Evolutionary conservation across 345 rosid genomes (phyloP), one percentile per base, ranked within the genome.

Genomic region (Corchorus capsularis): DNA sequence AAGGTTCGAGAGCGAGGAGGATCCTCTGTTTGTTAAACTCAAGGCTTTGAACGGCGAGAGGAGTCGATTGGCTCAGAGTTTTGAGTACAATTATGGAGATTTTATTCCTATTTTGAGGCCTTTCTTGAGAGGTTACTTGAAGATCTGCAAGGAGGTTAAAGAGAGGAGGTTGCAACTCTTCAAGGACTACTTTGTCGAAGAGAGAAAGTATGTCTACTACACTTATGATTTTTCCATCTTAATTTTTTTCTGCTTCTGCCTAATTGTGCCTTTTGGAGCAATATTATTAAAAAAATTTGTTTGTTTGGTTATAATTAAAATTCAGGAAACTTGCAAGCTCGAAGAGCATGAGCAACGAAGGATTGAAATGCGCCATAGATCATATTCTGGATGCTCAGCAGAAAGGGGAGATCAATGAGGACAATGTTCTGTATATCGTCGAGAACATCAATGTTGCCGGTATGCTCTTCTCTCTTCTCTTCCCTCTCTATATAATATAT

Each of bases 381-480:
- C 98, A 96, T 50, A 92, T 96, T 8, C 75, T 96, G 71, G 99
- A 96, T 14, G 97, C 99, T 39, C 89, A 93, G 45, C 83, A 90
- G 35, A 93, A 91, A 77, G 98, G 98, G 37, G 99, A 96, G 79
- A 96, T 96, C 83, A 96, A 87, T 2, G 99, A 96, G 78, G 99
- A 93, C 75, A 92, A 96, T 45, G 99, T 93, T 57, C 94, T 96
- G 45, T 96, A 96, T 90, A 96, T 96, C 8, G 97, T 96, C 0
- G 99, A 96, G 89, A 96, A 96, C 79, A 96, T 96, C 88, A 96
- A 96, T 57, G 99, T 93, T 39, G 99, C 99, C 1, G 97, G 98
- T 95, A 81, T 32, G 72, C 41, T 50, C 32, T 0, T 39, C 43
- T 39, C 43, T 39, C 6, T 39, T 39, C 43, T 3, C 43, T 73